phyloP scores from a whole-genome alignment of 257 asterid genomes.

The Perilla frutescens region DNA sequence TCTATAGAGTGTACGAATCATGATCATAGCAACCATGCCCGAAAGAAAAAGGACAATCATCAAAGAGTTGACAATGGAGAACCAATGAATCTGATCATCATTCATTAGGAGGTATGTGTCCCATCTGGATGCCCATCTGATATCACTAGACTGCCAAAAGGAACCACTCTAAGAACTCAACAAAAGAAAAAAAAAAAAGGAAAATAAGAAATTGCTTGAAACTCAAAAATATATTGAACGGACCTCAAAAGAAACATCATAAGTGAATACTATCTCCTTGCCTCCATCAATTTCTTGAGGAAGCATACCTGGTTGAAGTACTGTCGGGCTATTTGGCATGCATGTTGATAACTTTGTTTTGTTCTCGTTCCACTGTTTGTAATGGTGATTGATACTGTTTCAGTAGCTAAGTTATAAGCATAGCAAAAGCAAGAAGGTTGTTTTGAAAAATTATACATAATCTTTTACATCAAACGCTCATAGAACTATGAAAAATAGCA shows the following conservation, averaged over 20 bases:
- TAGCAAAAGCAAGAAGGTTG: background rate
- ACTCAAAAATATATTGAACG: background rate
- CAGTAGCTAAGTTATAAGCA: background rate
- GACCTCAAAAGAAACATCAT: conserved; percentile 62
- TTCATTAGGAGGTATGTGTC: conserved; percentile 56
- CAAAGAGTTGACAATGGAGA: conserved; percentile 58
- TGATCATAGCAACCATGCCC: conserved; percentile 67
- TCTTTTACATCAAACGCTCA: background rate
- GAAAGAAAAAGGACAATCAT: conserved; percentile 60
- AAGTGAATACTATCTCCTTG: conserved; percentile 56
- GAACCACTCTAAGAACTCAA: background rate
- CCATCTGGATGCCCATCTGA: conserved; percentile 70
- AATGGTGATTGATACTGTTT: conserved; percentile 52
- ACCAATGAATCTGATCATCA: conserved; percentile 59
- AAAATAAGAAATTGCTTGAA: background rate
- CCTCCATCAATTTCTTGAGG: conserved; percentile 51
- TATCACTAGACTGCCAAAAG: conserved; percentile 51
- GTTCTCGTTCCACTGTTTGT: conserved; percentile 52
- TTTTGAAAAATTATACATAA: background rate
- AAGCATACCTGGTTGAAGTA: conserved; percentile 33
- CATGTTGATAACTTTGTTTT: conserved; percentile 47
- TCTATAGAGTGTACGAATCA: conserved; percentile 53
- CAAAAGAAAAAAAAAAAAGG: background rate
- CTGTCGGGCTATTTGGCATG: conserved; percentile 32
- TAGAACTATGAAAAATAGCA: conserved; percentile 4